phyloP scores from a whole-genome alignment of 495 filamentous ascomycete genomes.

The Cryomyces minteri region DNA sequence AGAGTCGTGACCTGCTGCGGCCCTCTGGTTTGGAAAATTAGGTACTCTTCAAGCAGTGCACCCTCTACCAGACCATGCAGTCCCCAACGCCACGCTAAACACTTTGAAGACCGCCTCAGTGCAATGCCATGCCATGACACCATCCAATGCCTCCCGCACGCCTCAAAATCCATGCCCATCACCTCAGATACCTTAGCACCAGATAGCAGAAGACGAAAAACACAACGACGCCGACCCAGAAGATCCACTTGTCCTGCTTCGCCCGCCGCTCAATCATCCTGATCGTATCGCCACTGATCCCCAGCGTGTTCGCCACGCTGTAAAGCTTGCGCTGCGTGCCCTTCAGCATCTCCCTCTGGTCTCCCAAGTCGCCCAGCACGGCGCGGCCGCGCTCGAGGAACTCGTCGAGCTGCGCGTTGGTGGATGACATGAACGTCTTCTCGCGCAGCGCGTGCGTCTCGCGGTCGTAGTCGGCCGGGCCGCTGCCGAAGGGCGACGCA shows the following conservation, averaged over 20 bases:
- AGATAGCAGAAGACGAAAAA: conserved; percentile 88
- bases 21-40: too few species aligned
- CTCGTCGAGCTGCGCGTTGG: conserved; percentile 72
- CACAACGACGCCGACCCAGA: conserved; percentile 70
- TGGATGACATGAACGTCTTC: conserved; percentile 64
- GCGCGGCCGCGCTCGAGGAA: conserved; percentile 82
- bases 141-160: background rate
- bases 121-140: background rate
- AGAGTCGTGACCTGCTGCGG: too few species aligned
- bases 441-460: conserved; percentile 80
- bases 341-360: conserved; percentile 90
- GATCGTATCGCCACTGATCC: conserved; percentile 88
- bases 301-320: conserved; percentile 82
- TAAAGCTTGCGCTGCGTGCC: conserved; percentile 81
- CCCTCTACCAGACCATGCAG: background rate
- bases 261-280: conserved; percentile 86
- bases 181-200: conserved; percentile 69
- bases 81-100: background rate
- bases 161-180: conserved; percentile 4
- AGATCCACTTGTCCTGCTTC: conserved; percentile 95
- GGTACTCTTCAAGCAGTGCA: too few species aligned
- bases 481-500: conserved; percentile 26
- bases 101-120: background rate
- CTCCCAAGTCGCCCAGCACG: conserved; percentile 70
- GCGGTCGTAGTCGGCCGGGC: conserved; percentile 39